Evolutionary conservation across 305 asterid species (phyloP).

Genomic region (Fraxinus sp.): DNA sequence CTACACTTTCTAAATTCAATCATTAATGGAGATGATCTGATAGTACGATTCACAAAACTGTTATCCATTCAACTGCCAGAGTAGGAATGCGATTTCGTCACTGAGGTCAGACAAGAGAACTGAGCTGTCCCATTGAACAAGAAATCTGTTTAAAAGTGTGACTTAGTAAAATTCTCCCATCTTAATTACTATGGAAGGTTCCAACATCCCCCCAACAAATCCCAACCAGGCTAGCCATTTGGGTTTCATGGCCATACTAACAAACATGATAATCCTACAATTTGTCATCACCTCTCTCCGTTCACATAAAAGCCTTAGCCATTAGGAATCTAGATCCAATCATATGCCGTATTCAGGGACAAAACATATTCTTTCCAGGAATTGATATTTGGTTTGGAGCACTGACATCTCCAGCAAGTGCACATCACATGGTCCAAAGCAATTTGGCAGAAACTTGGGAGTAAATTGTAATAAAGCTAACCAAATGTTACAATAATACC

Average conservation of each 20-base stretch:
- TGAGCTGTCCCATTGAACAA: background rate
- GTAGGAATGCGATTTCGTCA: background rate
- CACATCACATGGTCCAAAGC: background rate
- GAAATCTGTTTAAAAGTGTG: background rate
- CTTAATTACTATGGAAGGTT: background rate
- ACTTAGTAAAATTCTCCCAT: background rate
- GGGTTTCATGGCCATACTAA: background rate
- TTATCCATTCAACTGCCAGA: background rate
- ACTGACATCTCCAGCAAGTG: background rate
- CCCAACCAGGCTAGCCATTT: background rate
- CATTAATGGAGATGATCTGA: background rate
- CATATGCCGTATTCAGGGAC: background rate
- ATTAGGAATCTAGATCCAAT: background rate
- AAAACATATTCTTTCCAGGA: background rate
- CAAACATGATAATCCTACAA: background rate
- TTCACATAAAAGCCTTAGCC: background rate
- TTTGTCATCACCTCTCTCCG: background rate
- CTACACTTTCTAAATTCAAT: background rate
- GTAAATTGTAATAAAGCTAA: background rate
- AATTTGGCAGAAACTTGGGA: background rate
- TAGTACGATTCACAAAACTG: background rate
- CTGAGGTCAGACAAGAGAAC: background rate
- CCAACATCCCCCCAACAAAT: background rate
- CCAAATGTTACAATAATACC: background rate
- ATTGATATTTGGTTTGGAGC: background rate